These are phyloP conservation scores for Dispira parvispora DNA, from an alignment of 192 early-diverging fungal species.

Conservation along the genomic window DNA sequence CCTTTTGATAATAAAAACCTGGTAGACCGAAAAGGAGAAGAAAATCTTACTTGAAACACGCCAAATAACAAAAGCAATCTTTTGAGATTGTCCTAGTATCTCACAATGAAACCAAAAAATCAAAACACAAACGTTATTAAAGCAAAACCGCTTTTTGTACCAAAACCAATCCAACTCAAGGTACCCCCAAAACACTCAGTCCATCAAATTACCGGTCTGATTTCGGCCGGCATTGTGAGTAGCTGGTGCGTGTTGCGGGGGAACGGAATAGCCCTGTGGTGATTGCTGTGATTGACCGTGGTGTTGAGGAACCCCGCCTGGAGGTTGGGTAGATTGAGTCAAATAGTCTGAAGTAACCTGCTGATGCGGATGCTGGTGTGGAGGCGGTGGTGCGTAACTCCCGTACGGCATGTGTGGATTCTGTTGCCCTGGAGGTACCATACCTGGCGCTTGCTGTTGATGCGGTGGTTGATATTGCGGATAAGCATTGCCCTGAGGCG, in stretches of 20 bases:
- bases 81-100: too few relatives aligned
- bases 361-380: not conserved
- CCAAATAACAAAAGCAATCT: too few relatives aligned
- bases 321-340: not conserved
- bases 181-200: not conserved
- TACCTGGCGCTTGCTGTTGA: not conserved
- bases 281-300: not conserved
- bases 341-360: not conserved
- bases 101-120: too few relatives aligned
- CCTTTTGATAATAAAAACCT: too few relatives aligned
- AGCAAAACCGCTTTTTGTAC: too few relatives aligned
- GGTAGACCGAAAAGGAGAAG: too few relatives aligned
- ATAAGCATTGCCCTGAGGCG: not conserved
- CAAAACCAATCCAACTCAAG: too few relatives aligned
- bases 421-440: not conserved
- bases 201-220: conserved; percentile 8
- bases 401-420: not conserved
- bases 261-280: not conserved
- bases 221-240: not conserved
- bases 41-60: too few relatives aligned
- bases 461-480: not conserved
- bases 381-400: not conserved
- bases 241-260: not conserved
- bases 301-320: not conserved
- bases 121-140: too few relatives aligned